Base-by-base conservation (phyloP, 176 grass and related monocot species). In the Carex littledalei region DNA sequence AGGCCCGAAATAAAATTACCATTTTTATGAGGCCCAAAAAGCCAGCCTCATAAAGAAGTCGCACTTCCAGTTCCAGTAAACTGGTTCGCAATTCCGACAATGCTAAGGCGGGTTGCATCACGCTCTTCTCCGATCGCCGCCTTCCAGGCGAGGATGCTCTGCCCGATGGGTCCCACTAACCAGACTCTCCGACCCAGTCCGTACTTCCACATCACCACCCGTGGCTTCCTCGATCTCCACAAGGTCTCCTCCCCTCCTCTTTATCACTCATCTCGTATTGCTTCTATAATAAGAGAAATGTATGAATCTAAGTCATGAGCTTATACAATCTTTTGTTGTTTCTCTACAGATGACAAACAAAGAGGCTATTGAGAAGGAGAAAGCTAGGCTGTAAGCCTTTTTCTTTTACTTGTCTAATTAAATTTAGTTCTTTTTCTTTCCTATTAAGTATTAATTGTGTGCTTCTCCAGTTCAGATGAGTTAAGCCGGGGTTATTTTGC, bases 381-480 rank as follows among this genome's bases (percentile, higher is more conserved):
- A 90, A 85, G 92, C 89, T 24, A 94, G 95, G 82, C 84, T 98
- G 92, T 98, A 87, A 87, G 89, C 22, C 78, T 65, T 50, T 53
- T 47, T 20, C 0, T 79, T 86, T 63, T 52, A 26, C 76, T 86
- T 69, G 0, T 6, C 22, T 84, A 11, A 58, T 53, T 68, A 26
- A n/a, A 17, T 21, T 58, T 70, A 15, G 35, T 34, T 57, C 17
- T 62, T 17, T 31, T 9, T n/a, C 39, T 53, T 64, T 13, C 66
- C 55, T 85, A 50, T 50, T 50, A 12, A 35, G 10, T 65, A 26
- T 37, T 84, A 8, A 58, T 55, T 73, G 50, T 68, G 66, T 84
- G 83, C 81, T 92, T 86, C 63, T 92, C 66, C 91, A 98, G 95
- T 93, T 74, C 45, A 32, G 91, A 98, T 15, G 93, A 98, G 63